Base-by-base conservation (phyloP, 2,329 filamentous ascomycete genomes). In the Nothophoma quercina region DNA sequence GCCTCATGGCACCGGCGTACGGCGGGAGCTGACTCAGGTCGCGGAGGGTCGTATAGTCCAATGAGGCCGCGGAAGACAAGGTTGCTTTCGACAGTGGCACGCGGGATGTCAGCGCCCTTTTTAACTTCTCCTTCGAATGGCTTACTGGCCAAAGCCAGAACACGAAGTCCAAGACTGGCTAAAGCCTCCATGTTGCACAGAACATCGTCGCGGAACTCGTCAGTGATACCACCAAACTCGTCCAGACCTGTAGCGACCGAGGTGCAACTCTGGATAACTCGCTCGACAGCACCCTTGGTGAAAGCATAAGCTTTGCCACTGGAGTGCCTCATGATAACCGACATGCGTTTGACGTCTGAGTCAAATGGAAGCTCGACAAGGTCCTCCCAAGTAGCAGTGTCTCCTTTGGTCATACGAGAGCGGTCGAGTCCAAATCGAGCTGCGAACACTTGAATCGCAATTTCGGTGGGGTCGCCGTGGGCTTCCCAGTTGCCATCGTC, bases 1-100 rank as follows among this genome's bases (percentile, higher is more conserved):
- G 77, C 77, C 38, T 69, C 69, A 51, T 78, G 76, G 36, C 77
- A 79, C 45, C 76, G 71, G 30, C 68, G 67, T 40, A 80, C 77
- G 10, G 77, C 73, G 10, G 64, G 81, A 15, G 87, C 89, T 1
- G 91, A 91, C 73, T 96, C 91, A 2, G 86, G 85, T 3, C 91
- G 88, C 26, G 91, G 91, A 3, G 91, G 91, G 63, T 96, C 91
- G 69, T 95, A 93, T 51, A 96, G 86, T 48, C 91, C 91, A 35
- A 89, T 87, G 5, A 96, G 81, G 7, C 92, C 93, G 7, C 89
- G 83, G 59, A 96, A 89, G 1, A 80, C 83, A 19, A 96, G 83
- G 25, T 83, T 79, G 29, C 80, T 78, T 69, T 96, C 91, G 7
- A 93, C 81, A 2, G 82, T 77, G 6, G 78, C 75, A 2, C 91